Conservation (phyloP, 371 early-diverging fungal genomes). For the Batkoa obscura region DNA sequence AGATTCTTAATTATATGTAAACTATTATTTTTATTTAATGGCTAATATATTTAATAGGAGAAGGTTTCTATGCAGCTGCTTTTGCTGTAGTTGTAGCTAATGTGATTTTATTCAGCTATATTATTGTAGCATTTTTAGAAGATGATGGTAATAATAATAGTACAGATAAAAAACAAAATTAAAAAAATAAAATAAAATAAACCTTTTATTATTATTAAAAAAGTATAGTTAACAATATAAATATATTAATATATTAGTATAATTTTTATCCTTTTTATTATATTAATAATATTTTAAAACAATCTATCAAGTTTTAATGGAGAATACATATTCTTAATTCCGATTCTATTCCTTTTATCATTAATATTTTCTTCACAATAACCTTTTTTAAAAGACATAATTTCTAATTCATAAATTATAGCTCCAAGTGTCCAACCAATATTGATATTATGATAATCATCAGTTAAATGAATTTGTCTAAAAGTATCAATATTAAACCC, state of each 20-base stretch:
- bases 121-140: neutral
- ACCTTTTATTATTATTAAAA: neutral
- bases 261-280: neutral
- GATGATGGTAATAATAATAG: neutral
- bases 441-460: neutral
- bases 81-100: neutral
- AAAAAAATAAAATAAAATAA: neutral
- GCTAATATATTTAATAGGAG: too few species aligned
- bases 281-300: neutral
- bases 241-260: neutral
- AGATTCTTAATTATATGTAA: too few species aligned
- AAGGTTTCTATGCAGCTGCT: too few species aligned
- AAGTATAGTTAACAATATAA: neutral
- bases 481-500: neutral
- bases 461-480: neutral
- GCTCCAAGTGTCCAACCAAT: conserved; percentile 3
- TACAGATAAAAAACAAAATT: neutral
- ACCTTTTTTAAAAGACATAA: neutral
- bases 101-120: neutral
- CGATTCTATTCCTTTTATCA: too few species aligned
- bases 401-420: conserved; percentile 4
- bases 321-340: neutral
- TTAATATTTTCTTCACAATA: neutral
- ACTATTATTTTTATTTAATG: too few species aligned
- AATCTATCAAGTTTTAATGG: neutral